Percentiles rank a stretch among this genome's conserved stretches.
phyloP scores from a whole-genome alignment of 1,139 yeast species.

The Casaregolazyma suthepensis region DNA sequence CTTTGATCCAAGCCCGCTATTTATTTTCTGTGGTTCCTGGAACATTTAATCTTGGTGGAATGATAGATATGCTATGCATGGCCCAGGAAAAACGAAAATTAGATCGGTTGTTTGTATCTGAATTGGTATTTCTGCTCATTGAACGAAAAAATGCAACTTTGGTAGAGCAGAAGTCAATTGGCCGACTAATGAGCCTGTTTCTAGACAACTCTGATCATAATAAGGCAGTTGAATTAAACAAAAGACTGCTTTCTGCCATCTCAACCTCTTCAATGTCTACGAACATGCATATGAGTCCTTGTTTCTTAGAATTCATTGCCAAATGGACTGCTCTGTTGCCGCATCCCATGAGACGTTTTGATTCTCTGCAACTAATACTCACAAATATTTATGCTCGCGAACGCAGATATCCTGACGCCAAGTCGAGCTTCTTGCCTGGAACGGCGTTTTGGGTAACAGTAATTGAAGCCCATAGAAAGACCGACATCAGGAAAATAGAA shows the following conservation, averaged over 20 bases:
- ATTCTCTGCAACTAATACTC: background rate
- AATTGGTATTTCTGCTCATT: background rate
- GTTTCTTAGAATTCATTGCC: conserved; percentile 2
- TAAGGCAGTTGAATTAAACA: background rate
- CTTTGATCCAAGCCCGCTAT: background rate
- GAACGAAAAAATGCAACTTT: background rate
- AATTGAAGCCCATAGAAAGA: background rate
- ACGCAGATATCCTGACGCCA: background rate
- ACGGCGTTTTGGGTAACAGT: conserved; percentile 3
- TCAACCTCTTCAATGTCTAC: background rate
- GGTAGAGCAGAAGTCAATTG: background rate
- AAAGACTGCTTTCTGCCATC: background rate
- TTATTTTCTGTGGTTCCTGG: background rate
- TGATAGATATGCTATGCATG: background rate
- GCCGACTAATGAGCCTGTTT: background rate
- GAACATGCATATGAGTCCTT: background rate
- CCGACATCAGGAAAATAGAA: background rate
- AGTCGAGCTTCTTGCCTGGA: background rate
- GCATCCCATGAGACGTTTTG: conserved; percentile 3
- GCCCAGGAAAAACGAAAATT: background rate
- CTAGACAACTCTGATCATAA: background rate
- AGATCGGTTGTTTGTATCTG: background rate
- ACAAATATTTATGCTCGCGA: background rate
- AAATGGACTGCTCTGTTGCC: conserved; percentile 10
- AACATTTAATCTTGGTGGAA: background rate